These are phyloP conservation scores for Medicago lupulina DNA, from an alignment of 306 rosid species.

Conservation along the genomic window DNA sequence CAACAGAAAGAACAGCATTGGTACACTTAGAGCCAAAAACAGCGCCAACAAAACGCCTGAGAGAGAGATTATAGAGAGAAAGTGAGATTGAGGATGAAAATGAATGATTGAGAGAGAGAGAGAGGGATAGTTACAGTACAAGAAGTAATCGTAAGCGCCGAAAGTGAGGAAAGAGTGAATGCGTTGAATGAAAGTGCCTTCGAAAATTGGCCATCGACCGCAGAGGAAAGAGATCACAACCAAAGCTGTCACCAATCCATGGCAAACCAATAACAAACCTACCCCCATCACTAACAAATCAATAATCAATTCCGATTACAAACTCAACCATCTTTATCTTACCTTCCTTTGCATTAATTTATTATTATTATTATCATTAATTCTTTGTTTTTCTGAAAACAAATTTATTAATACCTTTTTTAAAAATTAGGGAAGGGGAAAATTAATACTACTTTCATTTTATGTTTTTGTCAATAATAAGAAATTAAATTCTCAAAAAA, in stretches of 20 bases:
- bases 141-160: conserved; percentile 86
- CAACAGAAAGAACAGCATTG: conserved; percentile 65
- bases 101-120: not conserved
- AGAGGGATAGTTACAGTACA: conserved; percentile 45
- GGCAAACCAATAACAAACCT: conserved; percentile 75
- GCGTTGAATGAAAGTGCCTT: conserved; percentile 83
- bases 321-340: not conserved
- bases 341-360: not conserved
- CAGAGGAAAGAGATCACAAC: conserved; percentile 82
- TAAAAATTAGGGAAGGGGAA: too few relatives aligned
- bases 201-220: conserved; percentile 95
- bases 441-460: too few relatives aligned
- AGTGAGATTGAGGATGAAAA: not conserved
- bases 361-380: not conserved
- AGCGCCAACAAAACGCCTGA: conserved; percentile 73
- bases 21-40: conserved; percentile 76
- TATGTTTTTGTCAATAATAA: too few relatives aligned
- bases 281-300: conserved; percentile 55
- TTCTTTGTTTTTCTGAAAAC: not conserved
- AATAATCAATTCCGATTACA: not conserved
- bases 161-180: conserved; percentile 70
- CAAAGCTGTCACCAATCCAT: conserved; percentile 65
- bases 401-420: too few relatives aligned
- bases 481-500: too few relatives aligned
- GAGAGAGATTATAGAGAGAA: conserved; percentile 13